Evolutionary conservation across 163 green algal genomes (phyloP), one percentile per base, ranked within the genome.

Genomic region (Trebouxia gelatinosa): DNA sequence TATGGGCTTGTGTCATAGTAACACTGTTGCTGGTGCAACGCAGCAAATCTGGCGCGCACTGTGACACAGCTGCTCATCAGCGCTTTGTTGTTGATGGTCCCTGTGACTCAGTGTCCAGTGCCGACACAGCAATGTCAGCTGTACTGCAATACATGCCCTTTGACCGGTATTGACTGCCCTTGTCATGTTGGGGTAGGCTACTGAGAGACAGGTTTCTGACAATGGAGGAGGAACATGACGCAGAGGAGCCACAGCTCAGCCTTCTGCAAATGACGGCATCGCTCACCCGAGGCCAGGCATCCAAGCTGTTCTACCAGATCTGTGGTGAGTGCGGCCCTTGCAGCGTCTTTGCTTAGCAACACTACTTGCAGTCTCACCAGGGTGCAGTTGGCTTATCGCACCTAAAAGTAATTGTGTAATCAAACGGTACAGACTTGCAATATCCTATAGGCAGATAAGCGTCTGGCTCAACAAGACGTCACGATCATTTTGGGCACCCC

Each of bases 281-380:
- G 16, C 40, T 62, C 9, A 76, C 68, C 23, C 68, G 82, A 26
- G 67, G 38, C 40, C 84, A 89, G 28, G 81, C 83, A 17, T 83
- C 85, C 17, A 77, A 74, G 46, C 70, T 87, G 0, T 90, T 90
- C 66, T 80, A 76, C 67, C 83, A 88, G 50, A 62, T 85, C 5
- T 81, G 88, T 39, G 80, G 82, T 86, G 29, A 65, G 77, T 48
- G 4, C n/a, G 67, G 35, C n/a, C 28, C 16, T 16, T 77, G 39
- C 5, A 75, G n/a, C n/a, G n/a, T n/a, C n/a, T n/a, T n/a, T n/a
- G n/a, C n/a, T n/a, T n/a, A n/a, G n/a, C n/a, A n/a, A n/a, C n/a
- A n/a, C n/a, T n/a, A n/a, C n/a, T n/a, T n/a, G n/a, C n/a, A n/a
- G n/a, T n/a, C n/a, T n/a, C n/a, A n/a, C n/a, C n/a, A n/a, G n/a